These are phyloP conservation scores for Botrytis tulipae DNA, from an alignment of 2,329 filamentous ascomycete species.

Conservation along the genomic window DNA sequence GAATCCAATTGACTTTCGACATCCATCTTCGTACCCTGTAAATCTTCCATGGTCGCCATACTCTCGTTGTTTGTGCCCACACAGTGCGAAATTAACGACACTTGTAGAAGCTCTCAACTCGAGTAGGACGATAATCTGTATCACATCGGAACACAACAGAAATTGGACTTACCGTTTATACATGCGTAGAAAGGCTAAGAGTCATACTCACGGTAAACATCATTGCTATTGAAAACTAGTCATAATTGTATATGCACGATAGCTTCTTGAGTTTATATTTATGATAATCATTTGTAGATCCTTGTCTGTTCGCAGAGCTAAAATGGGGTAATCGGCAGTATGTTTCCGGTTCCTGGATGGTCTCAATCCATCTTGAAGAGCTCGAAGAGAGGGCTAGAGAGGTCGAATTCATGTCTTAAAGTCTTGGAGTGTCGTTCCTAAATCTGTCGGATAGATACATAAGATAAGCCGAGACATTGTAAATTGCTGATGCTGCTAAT, in stretches of 20 bases:
- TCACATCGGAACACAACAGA: conserved; percentile 5
- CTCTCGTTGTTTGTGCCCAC: neutral
- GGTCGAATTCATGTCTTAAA: no score
- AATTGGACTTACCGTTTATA: neutral
- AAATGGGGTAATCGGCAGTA: neutral
- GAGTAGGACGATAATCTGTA: neutral
- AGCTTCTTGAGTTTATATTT: neutral
- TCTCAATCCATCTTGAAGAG: neutral
- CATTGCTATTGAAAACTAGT: neutral
- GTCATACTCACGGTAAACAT: neutral
- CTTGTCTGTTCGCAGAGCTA: neutral
- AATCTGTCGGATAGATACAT: neutral
- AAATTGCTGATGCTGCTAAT: neutral
- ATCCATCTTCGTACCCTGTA: neutral
- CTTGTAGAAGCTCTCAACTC: neutral
- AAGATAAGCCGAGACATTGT: neutral
- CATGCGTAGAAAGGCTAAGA: neutral
- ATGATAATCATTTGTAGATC: neutral
- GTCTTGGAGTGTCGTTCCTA: neutral
- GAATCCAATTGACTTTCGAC: neutral
- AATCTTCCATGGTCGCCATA: neutral
- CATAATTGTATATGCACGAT: neutral
- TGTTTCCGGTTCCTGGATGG: neutral
- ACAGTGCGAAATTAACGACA: neutral
- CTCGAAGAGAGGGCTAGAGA: neutral